phyloP scores from a whole-genome alignment of 2,329 filamentous ascomycete species.

The Fusarium xylarioides region DNA sequence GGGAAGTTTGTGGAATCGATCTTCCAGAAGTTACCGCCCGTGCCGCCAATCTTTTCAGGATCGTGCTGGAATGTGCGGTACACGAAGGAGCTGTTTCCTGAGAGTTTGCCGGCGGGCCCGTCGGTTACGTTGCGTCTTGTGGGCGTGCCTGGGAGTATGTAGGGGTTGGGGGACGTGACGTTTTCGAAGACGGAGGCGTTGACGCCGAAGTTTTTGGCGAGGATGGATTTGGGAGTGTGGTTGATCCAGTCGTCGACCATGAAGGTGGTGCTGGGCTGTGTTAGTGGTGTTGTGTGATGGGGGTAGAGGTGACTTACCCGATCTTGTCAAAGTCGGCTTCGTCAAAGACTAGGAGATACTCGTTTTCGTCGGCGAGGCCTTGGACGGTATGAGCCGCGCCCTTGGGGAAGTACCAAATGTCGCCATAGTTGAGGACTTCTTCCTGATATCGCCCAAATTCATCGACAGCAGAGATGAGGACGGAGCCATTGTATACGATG shows the following conservation, averaged over 20 bases:
- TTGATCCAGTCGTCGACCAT: constrained; percentile 76
- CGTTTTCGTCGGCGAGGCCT: constrained; percentile 71
- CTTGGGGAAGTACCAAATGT: constrained; percentile 76
- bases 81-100: constrained; percentile 68
- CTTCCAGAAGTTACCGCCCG: constrained; percentile 69
- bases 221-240: constrained; percentile 68
- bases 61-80: constrained; percentile 67
- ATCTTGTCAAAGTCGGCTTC: constrained; percentile 72
- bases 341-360: constrained; percentile 73
- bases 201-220: constrained; percentile 76
- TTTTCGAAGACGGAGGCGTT: constrained; percentile 66
- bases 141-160: constrained; percentile 67
- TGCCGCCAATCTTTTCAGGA: constrained; percentile 66
- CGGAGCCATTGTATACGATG: constrained; percentile 65
- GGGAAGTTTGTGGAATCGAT: constrained; percentile 75
- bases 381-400: constrained; percentile 71
- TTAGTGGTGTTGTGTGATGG: neutral
- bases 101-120: constrained; percentile 56
- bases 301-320: constrained; percentile 52
- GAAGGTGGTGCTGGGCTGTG: constrained; percentile 68
- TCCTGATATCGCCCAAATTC: constrained; percentile 66
- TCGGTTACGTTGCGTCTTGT: constrained; percentile 52
- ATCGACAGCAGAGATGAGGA: constrained; percentile 69
- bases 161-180: constrained; percentile 66
- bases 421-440: constrained; percentile 66